phyloP scores from a whole-genome alignment of 176 grass and related monocot genomes.

The Puya raimondii region DNA sequence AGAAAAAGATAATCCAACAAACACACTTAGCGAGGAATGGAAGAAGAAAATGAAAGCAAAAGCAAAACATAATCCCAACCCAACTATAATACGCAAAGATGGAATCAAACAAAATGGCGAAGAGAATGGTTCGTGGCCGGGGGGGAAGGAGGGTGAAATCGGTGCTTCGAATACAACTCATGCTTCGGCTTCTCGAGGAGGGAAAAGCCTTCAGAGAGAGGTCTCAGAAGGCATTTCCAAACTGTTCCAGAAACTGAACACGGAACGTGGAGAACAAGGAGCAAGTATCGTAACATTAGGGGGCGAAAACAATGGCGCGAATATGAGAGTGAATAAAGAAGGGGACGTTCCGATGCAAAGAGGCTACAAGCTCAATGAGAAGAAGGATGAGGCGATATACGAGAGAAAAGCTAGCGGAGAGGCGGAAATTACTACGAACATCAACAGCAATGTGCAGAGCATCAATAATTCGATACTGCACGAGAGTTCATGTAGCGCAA shows the following conservation, averaged over 20 bases:
- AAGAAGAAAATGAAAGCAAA: background rate
- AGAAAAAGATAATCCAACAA: background rate
- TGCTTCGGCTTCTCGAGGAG: background rate
- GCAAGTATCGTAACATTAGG: conserved; percentile 50
- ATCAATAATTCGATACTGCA: conserved; percentile 73
- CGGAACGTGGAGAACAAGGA: conserved; percentile 2
- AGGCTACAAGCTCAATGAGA: background rate
- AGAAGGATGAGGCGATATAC: background rate
- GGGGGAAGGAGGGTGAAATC: background rate
- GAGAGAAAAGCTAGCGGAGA: conserved; percentile 1
- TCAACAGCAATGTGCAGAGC: conserved; percentile 80
- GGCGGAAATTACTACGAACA: conserved; percentile 18
- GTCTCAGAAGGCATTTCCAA: conserved; percentile 41
- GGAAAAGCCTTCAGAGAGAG: conserved; percentile 34
- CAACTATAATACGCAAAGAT: background rate
- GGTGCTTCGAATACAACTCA: background rate
- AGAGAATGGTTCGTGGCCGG: background rate
- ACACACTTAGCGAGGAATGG: background rate
- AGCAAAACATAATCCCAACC: background rate
- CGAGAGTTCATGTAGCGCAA: conserved; percentile 37
- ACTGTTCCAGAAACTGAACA: conserved; percentile 34
- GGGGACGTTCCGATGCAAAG: background rate
- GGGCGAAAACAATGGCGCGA: conserved; percentile 63
- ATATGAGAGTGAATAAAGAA: conserved; percentile 33
- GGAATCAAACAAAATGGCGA: background rate